phyloP scores from a whole-genome alignment of 2,329 filamentous ascomycete species.

The Achaetomium macrosporum region DNA sequence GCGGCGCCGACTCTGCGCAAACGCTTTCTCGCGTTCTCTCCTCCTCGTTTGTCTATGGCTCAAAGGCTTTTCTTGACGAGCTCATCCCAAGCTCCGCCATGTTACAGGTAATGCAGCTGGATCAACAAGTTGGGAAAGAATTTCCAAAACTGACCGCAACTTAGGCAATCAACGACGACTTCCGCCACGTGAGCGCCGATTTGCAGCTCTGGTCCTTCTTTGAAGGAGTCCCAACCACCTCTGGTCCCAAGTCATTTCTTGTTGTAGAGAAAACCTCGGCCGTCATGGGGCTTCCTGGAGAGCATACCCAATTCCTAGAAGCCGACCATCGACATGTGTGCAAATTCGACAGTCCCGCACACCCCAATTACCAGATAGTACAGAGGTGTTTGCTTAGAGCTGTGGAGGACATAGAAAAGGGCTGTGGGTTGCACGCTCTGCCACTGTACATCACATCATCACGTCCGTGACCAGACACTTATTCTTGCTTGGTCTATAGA shows the following conservation, averaged over 20 bases:
- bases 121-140: no score
- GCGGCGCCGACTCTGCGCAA: background rate
- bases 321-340: constrained; percentile 26
- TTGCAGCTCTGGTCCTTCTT: background rate
- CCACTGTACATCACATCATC: no score
- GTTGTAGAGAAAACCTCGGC: constrained; percentile 27
- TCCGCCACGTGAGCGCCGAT: background rate
- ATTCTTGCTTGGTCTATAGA: background rate
- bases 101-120: background rate
- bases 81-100: background rate
- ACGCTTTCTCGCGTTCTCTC: background rate
- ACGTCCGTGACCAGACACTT: no score
- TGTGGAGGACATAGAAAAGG: background rate
- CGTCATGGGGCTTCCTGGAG: constrained; percentile 19
- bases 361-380: constrained; percentile 22
- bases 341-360: constrained; percentile 22
- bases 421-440: background rate
- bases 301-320: constrained; percentile 20
- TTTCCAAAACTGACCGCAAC: background rate
- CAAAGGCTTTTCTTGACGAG: background rate
- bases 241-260: background rate
- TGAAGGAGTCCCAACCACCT: background rate
- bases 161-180: background rate
- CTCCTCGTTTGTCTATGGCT: background rate
- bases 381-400: background rate